Evolutionary conservation across 352 stramenopile genomes (phyloP).

Genomic region (Pythium guiyangense): DNA sequence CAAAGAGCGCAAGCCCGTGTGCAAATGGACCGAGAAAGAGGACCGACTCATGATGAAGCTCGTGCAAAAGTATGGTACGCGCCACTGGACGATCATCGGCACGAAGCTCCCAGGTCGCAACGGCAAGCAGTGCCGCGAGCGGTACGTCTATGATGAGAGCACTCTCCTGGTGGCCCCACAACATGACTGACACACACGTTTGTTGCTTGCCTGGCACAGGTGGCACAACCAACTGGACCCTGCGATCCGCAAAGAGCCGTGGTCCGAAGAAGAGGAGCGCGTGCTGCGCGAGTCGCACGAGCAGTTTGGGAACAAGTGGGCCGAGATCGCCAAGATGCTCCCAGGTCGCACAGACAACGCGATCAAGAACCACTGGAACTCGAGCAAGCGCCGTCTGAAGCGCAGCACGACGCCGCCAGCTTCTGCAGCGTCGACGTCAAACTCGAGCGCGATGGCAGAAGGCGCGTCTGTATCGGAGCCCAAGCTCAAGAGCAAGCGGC

Average conservation of each 20-base stretch:
- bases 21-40: constrained; percentile 87
- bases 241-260: constrained; percentile 90
- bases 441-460: too few species aligned
- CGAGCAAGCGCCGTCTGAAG: constrained; percentile 73
- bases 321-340: constrained; percentile 87
- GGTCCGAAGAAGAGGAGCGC: constrained; percentile 87
- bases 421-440: too few species aligned
- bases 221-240: constrained; percentile 96
- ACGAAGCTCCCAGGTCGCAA: constrained; percentile 93
- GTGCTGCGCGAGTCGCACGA: constrained; percentile 67
- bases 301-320: constrained; percentile 89
- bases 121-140: constrained; percentile 94
- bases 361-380: constrained; percentile 93
- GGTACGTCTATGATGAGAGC: constrained; percentile 39
- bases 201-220: constrained; percentile 24
- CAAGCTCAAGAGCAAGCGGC: too few species aligned
- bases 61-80: constrained; percentile 90
- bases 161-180: neutral
- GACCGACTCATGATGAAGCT: constrained; percentile 86
- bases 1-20: constrained; percentile 77
- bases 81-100: constrained; percentile 97
- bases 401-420: constrained; percentile 26
- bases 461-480: too few species aligned
- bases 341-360: constrained; percentile 87
- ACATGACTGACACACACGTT: constrained; percentile 4